phyloP scores from a whole-genome alignment of 768 basidiomycete genomes.

The Pulveroboletus sp. region DNA sequence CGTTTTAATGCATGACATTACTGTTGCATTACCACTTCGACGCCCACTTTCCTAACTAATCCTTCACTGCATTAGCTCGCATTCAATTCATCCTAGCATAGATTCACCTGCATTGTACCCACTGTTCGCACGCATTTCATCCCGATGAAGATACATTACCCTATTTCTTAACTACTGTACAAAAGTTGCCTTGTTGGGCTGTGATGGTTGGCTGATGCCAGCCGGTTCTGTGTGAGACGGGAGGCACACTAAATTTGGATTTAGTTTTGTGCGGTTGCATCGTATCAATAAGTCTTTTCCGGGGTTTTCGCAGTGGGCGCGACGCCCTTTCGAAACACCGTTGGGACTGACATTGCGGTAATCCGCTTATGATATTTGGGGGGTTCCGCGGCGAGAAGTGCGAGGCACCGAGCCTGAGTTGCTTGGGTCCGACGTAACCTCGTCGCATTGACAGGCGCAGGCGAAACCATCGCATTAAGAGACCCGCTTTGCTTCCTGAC shows the following conservation, averaged over 20 bases:
- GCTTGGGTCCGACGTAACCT: slow-evolving; percentile 16
- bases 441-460: not conserved
- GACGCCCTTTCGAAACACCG: not conserved
- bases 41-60: slow-evolving; percentile 27
- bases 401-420: slow-evolving; percentile 12
- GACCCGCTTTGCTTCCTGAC: slow-evolving; percentile 4
- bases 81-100: slow-evolving; percentile 37
- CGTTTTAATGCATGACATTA: slow-evolving; percentile 27
- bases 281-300: slow-evolving; percentile 5
- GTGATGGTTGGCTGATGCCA: slow-evolving; percentile 5
- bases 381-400: slow-evolving; percentile 14
- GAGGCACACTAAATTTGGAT: slow-evolving; percentile 6
- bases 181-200: slow-evolving; percentile 16
- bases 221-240: slow-evolving; percentile 16
- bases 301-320: not conserved
- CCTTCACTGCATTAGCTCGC: slow-evolving; percentile 27
- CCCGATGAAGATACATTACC: slow-evolving; percentile 31
- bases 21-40: slow-evolving; percentile 25
- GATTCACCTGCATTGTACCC: slow-evolving; percentile 35
- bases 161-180: slow-evolving; percentile 30
- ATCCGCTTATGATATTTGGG: slow-evolving; percentile 9
- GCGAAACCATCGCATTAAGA: not conserved
- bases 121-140: slow-evolving; percentile 31
- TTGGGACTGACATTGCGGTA: slow-evolving; percentile 6
- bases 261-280: not conserved